These are phyloP conservation scores for Penicillium griseofulvum DNA, from an alignment of 2,329 filamentous ascomycete species.

Conservation along the genomic window DNA sequence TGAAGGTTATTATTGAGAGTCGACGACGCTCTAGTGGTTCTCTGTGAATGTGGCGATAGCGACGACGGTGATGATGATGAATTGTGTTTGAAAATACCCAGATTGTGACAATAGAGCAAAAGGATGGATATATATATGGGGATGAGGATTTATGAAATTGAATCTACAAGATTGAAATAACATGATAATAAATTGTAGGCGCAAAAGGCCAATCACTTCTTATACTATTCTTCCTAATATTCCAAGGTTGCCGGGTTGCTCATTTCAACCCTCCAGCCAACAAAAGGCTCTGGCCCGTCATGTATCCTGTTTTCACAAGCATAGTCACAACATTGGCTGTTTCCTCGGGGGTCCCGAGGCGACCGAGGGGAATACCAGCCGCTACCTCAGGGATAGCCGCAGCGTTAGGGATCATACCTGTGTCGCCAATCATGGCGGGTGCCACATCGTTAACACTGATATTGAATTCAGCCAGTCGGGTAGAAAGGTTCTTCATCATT, in stretches of 20 bases:
- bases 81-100: slow-evolving; percentile 21
- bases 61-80: slow-evolving; percentile 13
- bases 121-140: background rate
- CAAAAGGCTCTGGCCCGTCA: slow-evolving; percentile 57
- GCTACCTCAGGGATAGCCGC: slow-evolving; percentile 59
- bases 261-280: slow-evolving; percentile 54
- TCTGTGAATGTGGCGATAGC: slow-evolving; percentile 6
- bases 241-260: background rate
- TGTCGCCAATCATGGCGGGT: slow-evolving; percentile 66
- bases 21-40: slow-evolving; percentile 10
- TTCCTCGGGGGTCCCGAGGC: slow-evolving; percentile 58
- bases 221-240: background rate
- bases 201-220: background rate
- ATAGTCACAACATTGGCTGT: slow-evolving; percentile 61
- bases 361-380: slow-evolving; percentile 58
- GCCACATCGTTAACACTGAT: slow-evolving; percentile 68
- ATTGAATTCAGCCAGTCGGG: slow-evolving; percentile 57
- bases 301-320: slow-evolving; percentile 60
- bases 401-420: slow-evolving; percentile 61
- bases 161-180: background rate
- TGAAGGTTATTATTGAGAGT: slow-evolving; percentile 52
- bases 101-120: slow-evolving; percentile 9
- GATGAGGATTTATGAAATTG: background rate
- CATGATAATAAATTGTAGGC: background rate
- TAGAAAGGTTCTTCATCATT: slow-evolving; percentile 64